Percentiles rank a stretch among this genome's conserved stretches.
Evolutionary conservation across 768 basidiomycete genomes (phyloP).

Genomic region (Bullera alba): DNA sequence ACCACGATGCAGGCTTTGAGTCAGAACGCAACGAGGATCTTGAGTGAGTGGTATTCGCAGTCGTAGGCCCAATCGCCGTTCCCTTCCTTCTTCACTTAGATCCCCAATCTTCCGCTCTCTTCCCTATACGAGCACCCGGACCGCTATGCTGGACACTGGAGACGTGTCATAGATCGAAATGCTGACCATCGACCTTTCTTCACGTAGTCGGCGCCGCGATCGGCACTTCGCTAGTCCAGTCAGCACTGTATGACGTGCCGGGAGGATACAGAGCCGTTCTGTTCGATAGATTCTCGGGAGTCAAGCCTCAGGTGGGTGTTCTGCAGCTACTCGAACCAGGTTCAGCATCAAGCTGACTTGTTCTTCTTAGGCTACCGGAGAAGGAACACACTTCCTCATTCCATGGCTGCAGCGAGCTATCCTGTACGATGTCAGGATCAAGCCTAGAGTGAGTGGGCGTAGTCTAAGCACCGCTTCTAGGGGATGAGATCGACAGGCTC

Average conservation of each 20-base stretch:
- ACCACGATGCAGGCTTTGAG: too few relatives aligned
- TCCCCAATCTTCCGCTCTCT: not conserved
- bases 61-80: not conserved
- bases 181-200: not conserved
- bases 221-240: conserved; percentile 50
- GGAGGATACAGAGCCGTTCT: conserved; percentile 91
- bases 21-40: not conserved
- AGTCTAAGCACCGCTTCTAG: too few relatives aligned
- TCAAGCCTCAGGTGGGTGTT: conserved; percentile 62
- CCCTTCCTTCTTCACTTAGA: not conserved
- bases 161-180: not conserved
- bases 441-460: conserved; percentile 65
- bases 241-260: conserved; percentile 59
- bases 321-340: not conserved
- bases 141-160: not conserved
- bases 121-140: not conserved
- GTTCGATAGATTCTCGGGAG: conserved; percentile 95
- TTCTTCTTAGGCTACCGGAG: conserved; percentile 62
- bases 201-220: conserved; percentile 38
- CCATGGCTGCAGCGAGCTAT: conserved; percentile 96
- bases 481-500: not conserved
- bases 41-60: not conserved
- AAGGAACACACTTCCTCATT: conserved; percentile 93
- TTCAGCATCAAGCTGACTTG: not conserved
- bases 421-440: conserved; percentile 94